Base-by-base conservation (phyloP, 495 filamentous ascomycete species). In the Aspergillus bertholletiae region DNA sequence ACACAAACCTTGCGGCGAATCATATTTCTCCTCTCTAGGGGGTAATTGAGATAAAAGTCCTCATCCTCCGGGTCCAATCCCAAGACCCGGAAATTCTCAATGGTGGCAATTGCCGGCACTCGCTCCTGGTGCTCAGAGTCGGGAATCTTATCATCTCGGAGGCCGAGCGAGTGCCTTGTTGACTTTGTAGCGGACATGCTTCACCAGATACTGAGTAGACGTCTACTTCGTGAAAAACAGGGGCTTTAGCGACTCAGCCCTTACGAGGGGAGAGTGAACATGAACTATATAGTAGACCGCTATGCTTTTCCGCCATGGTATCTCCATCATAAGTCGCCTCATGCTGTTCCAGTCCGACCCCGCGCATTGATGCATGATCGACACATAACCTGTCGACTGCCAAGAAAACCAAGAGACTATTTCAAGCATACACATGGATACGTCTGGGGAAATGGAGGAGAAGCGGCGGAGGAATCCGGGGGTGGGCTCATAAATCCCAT, bases 31-130 rank as follows among this genome's bases (percentile, higher is more conserved):
- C 49, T 46, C 45, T 65, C 58, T 6, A 17, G 12, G 0, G 62
- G 35, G 26, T 61, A 68, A 22, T 53, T 57, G 7, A 37, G 43
- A 39, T 65, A 63, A 23, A 68, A 68, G 3, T 63, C 54, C 2
- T 60, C 65, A 58, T 68, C 65, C 0, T 68, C 62, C n/a, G 48
- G 22, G 8, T 53, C 30, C 28, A 68, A 26, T 0, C 65, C 62
- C 0, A 65, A 49, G 3, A 68, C 65, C 39, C 58, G 60, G 15
- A 65, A 52, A 26, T 59, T 52, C 13, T 65, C 62, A 34, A 68
- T 60, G 15, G 24, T 50, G 3, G 55, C 46, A 26, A 53, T 48
- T 17, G 21, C 40, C 27, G 22, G 13, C 1, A 48, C 51, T 12
- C 52, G 54, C 37, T 61, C 58, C 22, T 46, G 35, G 40, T 61